phyloP scores from a whole-genome alignment of 1,284 basidiomycete genomes.

The Xerocomus nothofagi region DNA sequence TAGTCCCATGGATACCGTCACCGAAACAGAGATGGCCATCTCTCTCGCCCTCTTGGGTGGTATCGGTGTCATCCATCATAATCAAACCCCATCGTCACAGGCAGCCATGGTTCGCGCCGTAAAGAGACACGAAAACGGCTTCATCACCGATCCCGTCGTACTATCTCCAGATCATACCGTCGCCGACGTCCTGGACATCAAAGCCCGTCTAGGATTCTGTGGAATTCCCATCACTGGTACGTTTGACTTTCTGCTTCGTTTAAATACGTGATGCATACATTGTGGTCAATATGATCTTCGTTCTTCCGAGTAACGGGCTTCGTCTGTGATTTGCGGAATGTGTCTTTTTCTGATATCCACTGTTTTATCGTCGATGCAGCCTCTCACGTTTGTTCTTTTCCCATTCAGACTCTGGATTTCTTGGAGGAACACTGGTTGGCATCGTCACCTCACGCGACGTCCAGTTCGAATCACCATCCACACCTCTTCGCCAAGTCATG shows the following conservation, averaged over 20 bases:
- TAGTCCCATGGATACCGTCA: constrained; percentile 99
- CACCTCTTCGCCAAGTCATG: constrained; percentile 87
- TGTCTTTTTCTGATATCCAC: constrained; percentile 37
- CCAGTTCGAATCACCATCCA: constrained; percentile 80
- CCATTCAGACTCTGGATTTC: constrained; percentile 74
- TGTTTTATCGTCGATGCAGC: constrained; percentile 13
- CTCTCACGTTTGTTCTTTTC: constrained; percentile 19
- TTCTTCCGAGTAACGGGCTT: constrained; percentile 80
- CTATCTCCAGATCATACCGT: constrained; percentile 79
- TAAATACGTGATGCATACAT: constrained; percentile 46
- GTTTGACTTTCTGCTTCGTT: constrained; percentile 29
- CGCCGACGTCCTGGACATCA: constrained; percentile 92
- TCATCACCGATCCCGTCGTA: constrained; percentile 94
- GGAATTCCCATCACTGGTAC: constrained; percentile 97
- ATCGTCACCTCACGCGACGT: constrained; percentile 98
- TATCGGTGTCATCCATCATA: constrained; percentile 99
- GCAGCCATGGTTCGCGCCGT: constrained; percentile 97
- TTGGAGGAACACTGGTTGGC: constrained; percentile 91
- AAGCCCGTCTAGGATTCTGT: constrained; percentile 90
- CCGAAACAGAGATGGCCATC: constrained; percentile 97
- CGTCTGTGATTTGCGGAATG: constrained; percentile 70
- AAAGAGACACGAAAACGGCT: constrained; percentile 98
- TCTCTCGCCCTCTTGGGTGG: constrained; percentile 93
- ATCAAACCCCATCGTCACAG: constrained; percentile 86
- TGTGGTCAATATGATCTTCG: constrained; percentile 73